A percentile compares a stretch with the other conserved stretches of the same genome.
Evolutionary conservation across 495 filamentous ascomycete species (phyloP).

Genomic region (Cairneyella variabilis): DNA sequence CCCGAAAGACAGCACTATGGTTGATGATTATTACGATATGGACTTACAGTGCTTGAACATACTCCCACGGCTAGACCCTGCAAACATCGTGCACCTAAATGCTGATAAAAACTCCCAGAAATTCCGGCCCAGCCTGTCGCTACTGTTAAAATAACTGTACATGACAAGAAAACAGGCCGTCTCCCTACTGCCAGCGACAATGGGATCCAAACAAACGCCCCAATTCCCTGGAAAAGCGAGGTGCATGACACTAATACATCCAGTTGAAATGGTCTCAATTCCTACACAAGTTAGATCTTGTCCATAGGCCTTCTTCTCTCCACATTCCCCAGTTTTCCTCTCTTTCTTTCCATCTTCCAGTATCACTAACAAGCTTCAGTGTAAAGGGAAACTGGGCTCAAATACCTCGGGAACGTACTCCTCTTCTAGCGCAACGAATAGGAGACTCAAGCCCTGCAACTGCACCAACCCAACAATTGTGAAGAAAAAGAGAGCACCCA

Average conservation of each 20-base stretch:
- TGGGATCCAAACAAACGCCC: conserved; percentile 38
- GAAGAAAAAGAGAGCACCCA: not conserved
- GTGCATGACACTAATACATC: not conserved
- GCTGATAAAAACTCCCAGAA: not conserved
- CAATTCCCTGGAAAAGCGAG: conserved; percentile 34
- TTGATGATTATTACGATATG: no score
- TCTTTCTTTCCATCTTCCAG: no score
- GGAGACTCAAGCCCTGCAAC: conserved; percentile 1
- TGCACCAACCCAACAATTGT: conserved; percentile 5
- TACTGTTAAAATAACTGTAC: conserved; percentile 28
- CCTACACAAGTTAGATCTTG: no score
- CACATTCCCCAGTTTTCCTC: no score
- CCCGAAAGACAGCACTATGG: not conserved
- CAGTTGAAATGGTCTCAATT: not conserved
- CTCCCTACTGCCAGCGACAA: conserved; percentile 35
- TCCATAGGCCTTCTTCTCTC: no score
- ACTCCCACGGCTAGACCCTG: conserved; percentile 2
- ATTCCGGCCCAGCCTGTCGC: not conserved
- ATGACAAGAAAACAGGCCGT: conserved; percentile 33
- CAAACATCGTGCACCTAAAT: conserved; percentile 1
- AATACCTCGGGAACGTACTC: not conserved
- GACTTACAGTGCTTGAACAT: conserved; percentile 1
- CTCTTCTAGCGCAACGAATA: not conserved
- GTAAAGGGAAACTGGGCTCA: not conserved
- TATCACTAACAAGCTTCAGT: no score